Evolutionary conservation across 2,329 filamentous ascomycete species (phyloP).

Genomic region (Alternaria tenuissima): DNA sequence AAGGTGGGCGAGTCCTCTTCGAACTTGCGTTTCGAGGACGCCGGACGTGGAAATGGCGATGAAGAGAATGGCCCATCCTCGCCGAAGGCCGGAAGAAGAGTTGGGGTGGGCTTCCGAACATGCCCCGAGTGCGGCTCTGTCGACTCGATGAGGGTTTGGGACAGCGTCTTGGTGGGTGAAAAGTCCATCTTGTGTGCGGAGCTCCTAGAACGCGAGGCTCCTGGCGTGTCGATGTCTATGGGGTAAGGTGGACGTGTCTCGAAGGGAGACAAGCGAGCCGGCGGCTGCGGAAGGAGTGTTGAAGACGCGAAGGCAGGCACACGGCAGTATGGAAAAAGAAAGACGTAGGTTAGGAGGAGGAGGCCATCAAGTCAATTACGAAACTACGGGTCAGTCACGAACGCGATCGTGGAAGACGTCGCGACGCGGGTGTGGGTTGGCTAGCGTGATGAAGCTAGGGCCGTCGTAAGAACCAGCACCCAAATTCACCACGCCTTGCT

Average conservation of each 20-base stretch:
- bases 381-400: slow-evolving; percentile 38
- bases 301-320: slow-evolving; percentile 25
- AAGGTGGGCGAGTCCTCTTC: slow-evolving; percentile 58
- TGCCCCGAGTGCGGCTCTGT: slow-evolving; percentile 37
- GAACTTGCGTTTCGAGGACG: slow-evolving; percentile 71
- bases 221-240: slow-evolving; percentile 38
- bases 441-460: slow-evolving; percentile 35
- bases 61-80: slow-evolving; percentile 74
- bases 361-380: slow-evolving; percentile 49
- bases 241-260: slow-evolving; percentile 34
- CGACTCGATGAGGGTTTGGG: slow-evolving; percentile 39
- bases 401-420: slow-evolving; percentile 28
- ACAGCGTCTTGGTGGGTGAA: slow-evolving; percentile 35
- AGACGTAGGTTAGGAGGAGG: slow-evolving; percentile 39
- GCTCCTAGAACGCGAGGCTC: slow-evolving; percentile 38
- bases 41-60: slow-evolving; percentile 72
- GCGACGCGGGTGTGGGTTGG: slow-evolving; percentile 25
- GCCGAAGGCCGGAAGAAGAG: slow-evolving; percentile 75
- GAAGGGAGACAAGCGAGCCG: slow-evolving; percentile 32
- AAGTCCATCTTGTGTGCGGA: slow-evolving; percentile 43
- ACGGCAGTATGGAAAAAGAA: slow-evolving; percentile 19
- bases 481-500: slow-evolving; percentile 29
- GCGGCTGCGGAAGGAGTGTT: slow-evolving; percentile 30
- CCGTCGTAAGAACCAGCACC: slow-evolving; percentile 26
- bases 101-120: slow-evolving; percentile 65